phyloP scores from a whole-genome alignment of 2,329 filamentous ascomycete genomes.

The Pyrenochaeta sp. region DNA sequence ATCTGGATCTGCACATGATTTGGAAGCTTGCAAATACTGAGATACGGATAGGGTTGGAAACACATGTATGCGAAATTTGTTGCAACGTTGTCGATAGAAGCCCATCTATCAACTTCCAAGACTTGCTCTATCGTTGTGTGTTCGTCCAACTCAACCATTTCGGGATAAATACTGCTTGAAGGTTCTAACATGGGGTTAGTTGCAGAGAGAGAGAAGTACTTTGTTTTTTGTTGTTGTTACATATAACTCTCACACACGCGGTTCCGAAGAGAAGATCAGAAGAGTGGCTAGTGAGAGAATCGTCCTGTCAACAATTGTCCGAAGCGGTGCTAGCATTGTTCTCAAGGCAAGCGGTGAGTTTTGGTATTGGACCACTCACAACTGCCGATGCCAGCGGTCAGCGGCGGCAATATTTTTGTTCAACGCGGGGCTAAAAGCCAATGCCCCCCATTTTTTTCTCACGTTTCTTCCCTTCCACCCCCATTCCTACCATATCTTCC shows the following conservation, averaged over 20 bases:
- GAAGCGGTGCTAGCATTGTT: neutral
- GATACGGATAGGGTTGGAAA: too few relatives aligned
- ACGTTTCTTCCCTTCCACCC: slow-evolving; percentile 21
- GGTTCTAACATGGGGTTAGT: too few relatives aligned
- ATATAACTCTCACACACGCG: too few relatives aligned
- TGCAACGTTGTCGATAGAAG: too few relatives aligned
- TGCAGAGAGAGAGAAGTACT: too few relatives aligned
- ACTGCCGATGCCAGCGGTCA: slow-evolving; percentile 4
- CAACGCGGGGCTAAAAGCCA: slow-evolving; percentile 17
- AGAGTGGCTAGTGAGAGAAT: neutral
- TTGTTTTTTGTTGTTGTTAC: too few relatives aligned
- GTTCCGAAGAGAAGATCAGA: too few relatives aligned
- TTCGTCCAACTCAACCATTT: too few relatives aligned
- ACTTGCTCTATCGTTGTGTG: too few relatives aligned
- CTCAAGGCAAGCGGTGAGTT: neutral
- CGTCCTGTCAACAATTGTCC: neutral
- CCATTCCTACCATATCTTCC: slow-evolving; percentile 12
- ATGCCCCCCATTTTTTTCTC: slow-evolving; percentile 17
- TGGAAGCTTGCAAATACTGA: neutral
- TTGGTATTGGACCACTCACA: neutral
- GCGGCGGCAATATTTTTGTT: slow-evolving; percentile 2
- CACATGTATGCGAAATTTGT: too few relatives aligned
- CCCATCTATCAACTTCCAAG: too few relatives aligned
- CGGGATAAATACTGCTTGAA: too few relatives aligned
- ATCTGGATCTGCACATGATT: neutral